Base-by-base conservation (phyloP, 257 asterid genomes). In the Gardenia jasminoides region DNA sequence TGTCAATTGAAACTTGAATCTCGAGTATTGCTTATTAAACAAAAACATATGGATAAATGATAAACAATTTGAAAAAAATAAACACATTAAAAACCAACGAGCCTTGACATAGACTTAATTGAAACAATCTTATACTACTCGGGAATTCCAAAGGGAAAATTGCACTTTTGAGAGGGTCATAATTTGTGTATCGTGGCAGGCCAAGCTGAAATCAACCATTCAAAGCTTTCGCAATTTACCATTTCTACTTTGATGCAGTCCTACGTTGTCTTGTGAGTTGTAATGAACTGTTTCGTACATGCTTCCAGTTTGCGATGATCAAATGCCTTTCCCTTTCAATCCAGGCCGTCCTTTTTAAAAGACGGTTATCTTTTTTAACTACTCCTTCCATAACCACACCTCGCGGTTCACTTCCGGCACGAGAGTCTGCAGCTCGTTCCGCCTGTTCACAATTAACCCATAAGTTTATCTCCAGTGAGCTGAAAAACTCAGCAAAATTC, bases 401-500 rank as follows among this genome's bases (percentile, higher is more conserved):
- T 31, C 31, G 31, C 73, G 64, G 30, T 67, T 79, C 78, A n/a
- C 56, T 26, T 9, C 43, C 50, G 17, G 36, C 30, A n/a, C 47
- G 52, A 24, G 58, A 80, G 6, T 39, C 69, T 36, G 70, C 58
- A 4, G 12, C 33, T 72, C 44, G 36, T 33, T 33, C 44, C n/a
- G 54, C 68, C 19, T 16, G 44, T 15, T 44, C 75, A 50, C 19
- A 10, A 2, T 66, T 26, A 16, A 54, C 20, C 43, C 33, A 59
- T 47, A 7, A 66, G 36, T 50, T 75, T 62, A 26, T 82, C 69
- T 77, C 81, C 33, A 36, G 22, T 68, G 79, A 56, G 31, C 69
- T 85, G 67, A 82, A 78, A 73, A 48, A 11, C 65, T 76, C 84
- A 1, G 77, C 84, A 36, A 80, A 74, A 73, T 50, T 33, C 50